Base-by-base conservation (phyloP, 495 filamentous ascomycete species). In the Penicillium manginii region DNA sequence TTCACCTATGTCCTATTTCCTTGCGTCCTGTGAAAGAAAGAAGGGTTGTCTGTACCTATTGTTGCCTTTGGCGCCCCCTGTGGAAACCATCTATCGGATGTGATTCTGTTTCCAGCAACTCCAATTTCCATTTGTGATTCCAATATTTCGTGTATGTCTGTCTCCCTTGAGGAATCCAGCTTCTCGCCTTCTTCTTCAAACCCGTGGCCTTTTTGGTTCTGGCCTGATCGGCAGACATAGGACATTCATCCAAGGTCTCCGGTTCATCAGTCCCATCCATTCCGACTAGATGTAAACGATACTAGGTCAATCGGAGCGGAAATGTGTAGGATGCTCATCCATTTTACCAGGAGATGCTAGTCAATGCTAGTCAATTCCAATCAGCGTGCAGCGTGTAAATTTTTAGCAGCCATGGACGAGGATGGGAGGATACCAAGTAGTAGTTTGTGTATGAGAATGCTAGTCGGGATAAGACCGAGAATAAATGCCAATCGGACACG, bases 1-100 rank as follows among this genome's bases (percentile, higher is more conserved):
- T 17, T 19, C 39, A 42, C 9, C 3, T 42, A 2, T 18, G 11
- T 19, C 12, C 39, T 42, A 42, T 66, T 68, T 58, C 60, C 58
- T 67, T 62, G 37, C 59, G 43, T 66, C 59, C 60, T 48, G 11
- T 56, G 54, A 58, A 63, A 68, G 61, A 67, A 63, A 65, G 61
- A 67, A 63, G 62, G 62, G 61, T 50, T 66, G 59, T 40, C 35
- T 70, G 67, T 70, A 70, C 54, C 60, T 72, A 73, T 65, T 74
- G 67, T 65, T 62, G 53, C 72, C 60, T 66, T 54, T 51, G 33
- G 53, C 60, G 53, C 56, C 50, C 54, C 57, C 56, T 50, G 54
- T 54, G 61, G 42, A 39, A 48, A 47, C 32, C 37, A 64, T 58
- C 57, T 37, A 40, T 58, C 55, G 66, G 64, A 68, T 66, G 65